Percentiles rank a stretch among this genome's conserved stretches.
phyloP scores from a whole-genome alignment of 768 basidiomycete species.

The Fistulinella prunicolor region DNA sequence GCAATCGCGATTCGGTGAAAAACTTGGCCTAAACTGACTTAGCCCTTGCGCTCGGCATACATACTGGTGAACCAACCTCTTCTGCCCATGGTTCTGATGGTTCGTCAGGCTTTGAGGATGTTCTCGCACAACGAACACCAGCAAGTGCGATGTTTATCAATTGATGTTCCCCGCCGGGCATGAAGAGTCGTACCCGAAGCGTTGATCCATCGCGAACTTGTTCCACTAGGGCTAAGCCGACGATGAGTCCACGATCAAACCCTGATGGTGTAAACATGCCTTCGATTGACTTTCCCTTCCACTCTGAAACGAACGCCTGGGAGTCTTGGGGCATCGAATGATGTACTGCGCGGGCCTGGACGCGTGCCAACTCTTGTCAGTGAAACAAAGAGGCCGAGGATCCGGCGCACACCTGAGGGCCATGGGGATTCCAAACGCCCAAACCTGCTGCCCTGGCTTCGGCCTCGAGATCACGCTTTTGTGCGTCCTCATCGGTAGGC shows the following conservation, averaged over 20 bases:
- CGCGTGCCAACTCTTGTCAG: constrained; percentile 6
- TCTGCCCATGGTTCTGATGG: constrained; percentile 82
- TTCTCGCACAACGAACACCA: constrained; percentile 74
- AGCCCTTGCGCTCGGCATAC: neutral
- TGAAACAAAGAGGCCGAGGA: neutral
- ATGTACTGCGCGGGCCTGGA: constrained; percentile 67
- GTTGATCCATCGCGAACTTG: constrained; percentile 92
- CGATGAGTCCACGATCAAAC: constrained; percentile 6
- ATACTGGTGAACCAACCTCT: constrained; percentile 55
- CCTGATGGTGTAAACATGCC: constrained; percentile 50
- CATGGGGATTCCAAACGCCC: constrained; percentile 86
- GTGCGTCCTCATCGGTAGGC: constrained; percentile 72
- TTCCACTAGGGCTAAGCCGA: constrained; percentile 76
- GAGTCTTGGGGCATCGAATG: constrained; percentile 90
- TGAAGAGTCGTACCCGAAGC: constrained; percentile 79
- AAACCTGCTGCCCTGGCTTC: constrained; percentile 73
- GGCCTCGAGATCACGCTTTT: constrained; percentile 67
- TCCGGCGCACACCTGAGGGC: constrained; percentile 51
- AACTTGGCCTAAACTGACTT: constrained; percentile 69
- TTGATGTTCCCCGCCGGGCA: constrained; percentile 90
- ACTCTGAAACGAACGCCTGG: constrained; percentile 82
- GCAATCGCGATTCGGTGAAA: constrained; percentile 87
- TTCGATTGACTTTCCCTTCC: constrained; percentile 90
- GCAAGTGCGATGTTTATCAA: constrained; percentile 82
- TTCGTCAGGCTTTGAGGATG: constrained; percentile 70